Evolutionary conservation across 1,284 basidiomycete genomes (phyloP).

Genomic region (Irpex sp.): DNA sequence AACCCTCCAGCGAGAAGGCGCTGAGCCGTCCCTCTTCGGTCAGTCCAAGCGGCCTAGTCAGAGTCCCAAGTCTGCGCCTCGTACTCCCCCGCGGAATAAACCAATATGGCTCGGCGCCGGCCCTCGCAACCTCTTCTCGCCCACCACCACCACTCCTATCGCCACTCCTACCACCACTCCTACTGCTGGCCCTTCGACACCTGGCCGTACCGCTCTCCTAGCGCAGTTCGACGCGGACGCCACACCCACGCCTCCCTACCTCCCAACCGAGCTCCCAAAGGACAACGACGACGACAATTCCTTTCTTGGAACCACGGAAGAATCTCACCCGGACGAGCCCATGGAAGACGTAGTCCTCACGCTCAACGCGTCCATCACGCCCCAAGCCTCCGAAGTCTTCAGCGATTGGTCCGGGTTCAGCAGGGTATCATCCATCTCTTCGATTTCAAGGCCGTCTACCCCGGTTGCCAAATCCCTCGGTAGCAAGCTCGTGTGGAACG

Average conservation of each 20-base stretch:
- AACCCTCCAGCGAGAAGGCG: neutral
- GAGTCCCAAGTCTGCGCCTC: neutral
- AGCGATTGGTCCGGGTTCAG: neutral
- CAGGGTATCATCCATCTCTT: neutral
- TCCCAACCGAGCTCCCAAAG: neutral
- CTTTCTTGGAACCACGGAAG: neutral
- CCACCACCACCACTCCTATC: neutral
- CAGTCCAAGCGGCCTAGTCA: neutral
- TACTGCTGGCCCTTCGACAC: constrained; percentile 22
- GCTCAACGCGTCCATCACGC: neutral
- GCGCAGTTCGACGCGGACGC: constrained; percentile 45
- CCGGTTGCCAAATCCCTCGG: neutral
- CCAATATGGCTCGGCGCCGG: neutral
- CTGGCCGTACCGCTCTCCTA: constrained; percentile 46
- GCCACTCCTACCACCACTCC: neutral
- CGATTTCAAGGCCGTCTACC: neutral
- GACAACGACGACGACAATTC: neutral
- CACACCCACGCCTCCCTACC: neutral
- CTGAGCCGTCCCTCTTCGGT: neutral
- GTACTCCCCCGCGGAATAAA: neutral
- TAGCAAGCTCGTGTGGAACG: neutral
- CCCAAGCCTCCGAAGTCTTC: neutral
- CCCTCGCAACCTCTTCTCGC: constrained; percentile 1
- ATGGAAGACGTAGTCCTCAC: neutral
- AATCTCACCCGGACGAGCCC: neutral